Percentiles rank a stretch among this genome's conserved stretches.
Evolutionary conservation across 208 protist genomes (phyloP).

Genomic region (Angomonas ambiguus): DNA sequence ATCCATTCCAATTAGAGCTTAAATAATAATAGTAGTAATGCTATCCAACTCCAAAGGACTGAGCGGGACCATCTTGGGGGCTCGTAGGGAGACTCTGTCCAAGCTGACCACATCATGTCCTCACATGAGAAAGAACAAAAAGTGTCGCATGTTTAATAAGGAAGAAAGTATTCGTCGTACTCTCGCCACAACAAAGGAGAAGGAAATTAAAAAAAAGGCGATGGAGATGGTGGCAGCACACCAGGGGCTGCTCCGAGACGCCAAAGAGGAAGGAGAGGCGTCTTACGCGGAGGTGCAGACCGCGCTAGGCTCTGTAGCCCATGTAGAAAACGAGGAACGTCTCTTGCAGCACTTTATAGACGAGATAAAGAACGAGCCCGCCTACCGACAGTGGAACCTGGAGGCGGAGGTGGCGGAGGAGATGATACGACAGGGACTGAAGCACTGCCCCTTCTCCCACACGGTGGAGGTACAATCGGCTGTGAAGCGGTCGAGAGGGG

Average conservation of each 20-base stretch:
- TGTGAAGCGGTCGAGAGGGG: conserved; percentile 28
- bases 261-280: conserved; percentile 11
- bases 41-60: conserved; percentile 60
- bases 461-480: conserved; percentile 23
- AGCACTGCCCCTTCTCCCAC: conserved; percentile 53
- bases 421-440: conserved; percentile 37
- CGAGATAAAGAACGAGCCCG: conserved; percentile 67
- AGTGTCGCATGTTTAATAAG: conserved; percentile 34
- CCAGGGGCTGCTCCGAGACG: conserved; percentile 39
- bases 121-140: conserved; percentile 21
- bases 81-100: conserved; percentile 27
- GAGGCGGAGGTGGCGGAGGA: conserved; percentile 57
- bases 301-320: not conserved
- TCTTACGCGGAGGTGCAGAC: not conserved
- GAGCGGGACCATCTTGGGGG: conserved; percentile 24
- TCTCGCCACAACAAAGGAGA: conserved; percentile 50
- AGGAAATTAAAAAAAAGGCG: conserved; percentile 58
- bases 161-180: conserved; percentile 36
- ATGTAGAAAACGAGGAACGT: not conserved
- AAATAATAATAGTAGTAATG: conserved; percentile 39
- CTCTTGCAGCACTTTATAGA: conserved; percentile 37
- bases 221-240: conserved; percentile 52
- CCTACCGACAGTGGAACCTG: conserved; percentile 73
- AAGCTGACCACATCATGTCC: conserved; percentile 38
- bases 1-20: not conserved